Evolutionary conservation across 306 rosid species (phyloP), one percentile per base, ranked within the genome.

Genomic region (Inga oerstediana): DNA sequence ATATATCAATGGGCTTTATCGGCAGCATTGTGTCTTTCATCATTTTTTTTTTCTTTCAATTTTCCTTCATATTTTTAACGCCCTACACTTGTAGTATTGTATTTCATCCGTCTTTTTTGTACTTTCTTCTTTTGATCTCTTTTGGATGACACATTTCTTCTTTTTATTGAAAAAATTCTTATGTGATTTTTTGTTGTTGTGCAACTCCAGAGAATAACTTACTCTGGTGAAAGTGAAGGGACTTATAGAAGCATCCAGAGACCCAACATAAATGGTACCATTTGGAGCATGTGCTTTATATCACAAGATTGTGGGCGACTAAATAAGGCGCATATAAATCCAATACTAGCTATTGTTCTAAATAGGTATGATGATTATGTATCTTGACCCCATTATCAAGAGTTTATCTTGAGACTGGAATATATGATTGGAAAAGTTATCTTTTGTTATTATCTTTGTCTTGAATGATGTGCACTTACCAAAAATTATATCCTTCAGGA

Each of bases 281-380:
- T 95, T 85, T 95, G 99, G 99, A 89, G 98, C 86, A 92, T 92
- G 97, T 91, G 96, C 92, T 95, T 95, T 83, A 90, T 93, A 85
- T 91, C 98, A 5, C 90, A 90, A 82, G 89, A 90, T 86, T 87
- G 85, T 67, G 79, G 79, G 84, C 89, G 88, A 71, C 75, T 58
- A 82, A 88, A 78, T 83, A 85, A 86, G 87, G 98, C 88, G 82
- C 86, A 86, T 79, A 3, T 52, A 6, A 90, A 91, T 89, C 94
- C 99, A 85, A 70, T 93, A 68, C 92, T 95, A 34, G 99, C 99
- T 78, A 74, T 95, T 89, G 83, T 95, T 90, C 78, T 93, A 80
- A 89, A 93, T 85, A 91, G 97, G 98, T 93, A 88, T 81, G 87
- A 32, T 72, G 74, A 72, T 70, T 24, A 24, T 78, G 65, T 67